Evolutionary conservation across 106 monocot genomes (phyloP), one percentile per base, ranked within the genome.

Genomic region (Iris macrosiphon): DNA sequence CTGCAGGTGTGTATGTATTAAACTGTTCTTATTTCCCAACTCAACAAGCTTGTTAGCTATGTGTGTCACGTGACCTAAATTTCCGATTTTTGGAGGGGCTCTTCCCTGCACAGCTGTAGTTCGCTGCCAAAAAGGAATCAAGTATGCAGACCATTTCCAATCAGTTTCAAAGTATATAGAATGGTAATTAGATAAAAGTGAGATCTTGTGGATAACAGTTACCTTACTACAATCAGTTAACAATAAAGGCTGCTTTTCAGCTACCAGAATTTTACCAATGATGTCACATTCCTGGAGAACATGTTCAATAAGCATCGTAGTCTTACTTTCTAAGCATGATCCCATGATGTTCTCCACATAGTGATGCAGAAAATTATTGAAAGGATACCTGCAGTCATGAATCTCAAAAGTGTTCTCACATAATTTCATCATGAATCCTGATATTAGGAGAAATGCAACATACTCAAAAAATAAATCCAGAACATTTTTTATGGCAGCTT

Each of bases 381-480:
- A 94, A n/a, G 88, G 88, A 49, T 89, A 94, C 81, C 94, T 94
- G 45, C 40, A 72, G 27, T 32, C 20, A 67, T 66, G 39, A 33
- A 58, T 39, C 26, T 1, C 31, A 9, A 58, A 33, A 0, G 10
- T 6, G 41, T 25, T 45, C 7, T 63, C 46, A 8, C 25, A 41
- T 4, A 7, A 64, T 35, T 57, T 40, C 21, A 34, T 24, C 46
- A 35, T 11, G 17, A 30, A 29, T 23, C 18, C 40, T 41, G 34
- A 6, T 8, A n/a, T 5, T 35, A 54, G 25, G 35, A 23, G 2
- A 57, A 56, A 47, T 18, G 49, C 45, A 66, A 67, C 83, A 82
- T 87, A 98, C 96, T 90, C 83, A 69, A 94, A 94, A 61, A 94
- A 94, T 61, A 94, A 62, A 79, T 94, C 73, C 26, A 88, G 33